Percentiles rank a stretch among this genome's conserved stretches.
Evolutionary conservation across 2,329 filamentous ascomycete genomes (phyloP).

Genomic region (Penicillium vulpinum): DNA sequence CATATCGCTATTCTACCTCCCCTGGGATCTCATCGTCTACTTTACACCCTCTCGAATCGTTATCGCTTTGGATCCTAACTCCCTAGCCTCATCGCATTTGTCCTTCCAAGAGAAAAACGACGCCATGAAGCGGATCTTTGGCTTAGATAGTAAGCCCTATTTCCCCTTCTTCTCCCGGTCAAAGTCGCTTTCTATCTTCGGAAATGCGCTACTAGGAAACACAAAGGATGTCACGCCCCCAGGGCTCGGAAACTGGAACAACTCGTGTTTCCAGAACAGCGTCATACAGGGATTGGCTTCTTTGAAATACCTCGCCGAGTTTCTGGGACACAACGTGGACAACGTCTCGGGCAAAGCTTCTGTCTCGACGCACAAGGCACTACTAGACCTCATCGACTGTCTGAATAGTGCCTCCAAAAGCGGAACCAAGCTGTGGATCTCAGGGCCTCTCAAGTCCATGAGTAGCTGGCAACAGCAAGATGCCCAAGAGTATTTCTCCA

Average conservation of each 20-base stretch:
- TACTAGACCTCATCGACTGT: constrained; percentile 67
- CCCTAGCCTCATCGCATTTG: constrained; percentile 41
- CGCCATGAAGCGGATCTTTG: constrained; percentile 63
- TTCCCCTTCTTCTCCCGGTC: constrained; percentile 60
- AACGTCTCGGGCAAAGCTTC: constrained; percentile 38
- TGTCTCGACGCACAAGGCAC: constrained; percentile 52
- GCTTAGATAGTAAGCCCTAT: constrained; percentile 60
- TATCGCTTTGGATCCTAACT: constrained; percentile 51
- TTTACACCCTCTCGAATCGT: constrained; percentile 43
- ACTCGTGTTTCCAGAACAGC: constrained; percentile 97
- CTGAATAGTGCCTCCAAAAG: constrained; percentile 70
- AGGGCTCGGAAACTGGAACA: constrained; percentile 87
- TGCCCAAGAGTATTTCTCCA: constrained; percentile 95
- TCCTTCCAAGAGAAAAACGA: constrained; percentile 61
- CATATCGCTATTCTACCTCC: constrained; percentile 29
- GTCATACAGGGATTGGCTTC: constrained; percentile 83
- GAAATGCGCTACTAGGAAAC: constrained; percentile 43
- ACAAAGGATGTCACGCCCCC: constrained; percentile 40
- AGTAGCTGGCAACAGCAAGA: constrained; percentile 96
- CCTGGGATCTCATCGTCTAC: constrained; percentile 44
- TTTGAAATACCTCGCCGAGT: constrained; percentile 66
- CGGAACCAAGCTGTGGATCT: constrained; percentile 78
- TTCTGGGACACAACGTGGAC: constrained; percentile 55
- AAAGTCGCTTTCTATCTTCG: constrained; percentile 56
- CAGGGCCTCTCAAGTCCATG: constrained; percentile 80